Conservation (phyloP, 2,329 filamentous ascomycete genomes). For the Cladophialophora bantiana region DNA sequence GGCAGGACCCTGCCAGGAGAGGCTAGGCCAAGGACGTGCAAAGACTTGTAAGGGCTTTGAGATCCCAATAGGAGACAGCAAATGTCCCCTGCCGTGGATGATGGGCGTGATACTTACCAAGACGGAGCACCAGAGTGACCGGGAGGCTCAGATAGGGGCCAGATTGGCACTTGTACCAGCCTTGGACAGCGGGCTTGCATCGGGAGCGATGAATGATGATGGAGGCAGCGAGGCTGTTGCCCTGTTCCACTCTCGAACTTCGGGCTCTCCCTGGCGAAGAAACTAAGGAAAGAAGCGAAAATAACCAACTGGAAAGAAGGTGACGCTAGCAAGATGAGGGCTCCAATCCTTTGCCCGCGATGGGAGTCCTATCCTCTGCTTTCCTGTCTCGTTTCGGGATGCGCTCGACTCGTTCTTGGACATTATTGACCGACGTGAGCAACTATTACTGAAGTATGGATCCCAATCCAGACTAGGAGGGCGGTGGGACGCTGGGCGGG, state of each 20-base stretch:
- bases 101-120: background rate
- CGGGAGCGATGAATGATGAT: constrained; percentile 3
- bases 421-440: constrained; percentile 2
- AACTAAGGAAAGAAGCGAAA: constrained; percentile 23
- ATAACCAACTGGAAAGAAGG: constrained; percentile 9
- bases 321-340: constrained; percentile 5
- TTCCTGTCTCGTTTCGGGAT: background rate
- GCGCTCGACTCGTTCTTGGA: constrained; percentile 5
- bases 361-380: background rate
- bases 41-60: background rate
- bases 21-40: background rate
- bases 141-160: constrained; percentile 2
- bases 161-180: constrained; percentile 4
- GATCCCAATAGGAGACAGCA: background rate
- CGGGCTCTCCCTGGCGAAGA: constrained; percentile 22
- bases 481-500: constrained; percentile 6
- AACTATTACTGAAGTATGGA: background rate
- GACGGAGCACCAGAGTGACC: background rate
- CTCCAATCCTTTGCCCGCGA: background rate
- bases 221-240: constrained; percentile 23
- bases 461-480: constrained; percentile 8
- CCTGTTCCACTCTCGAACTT: constrained; percentile 27
- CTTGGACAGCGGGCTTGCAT: background rate
- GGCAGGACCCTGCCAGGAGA: background rate
- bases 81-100: background rate